A percentile compares a stretch with the other conserved stretches of the same genome.
These are phyloP conservation scores for Boletus speciosus DNA, from an alignment of 768 basidiomycete species.

Conservation along the genomic window DNA sequence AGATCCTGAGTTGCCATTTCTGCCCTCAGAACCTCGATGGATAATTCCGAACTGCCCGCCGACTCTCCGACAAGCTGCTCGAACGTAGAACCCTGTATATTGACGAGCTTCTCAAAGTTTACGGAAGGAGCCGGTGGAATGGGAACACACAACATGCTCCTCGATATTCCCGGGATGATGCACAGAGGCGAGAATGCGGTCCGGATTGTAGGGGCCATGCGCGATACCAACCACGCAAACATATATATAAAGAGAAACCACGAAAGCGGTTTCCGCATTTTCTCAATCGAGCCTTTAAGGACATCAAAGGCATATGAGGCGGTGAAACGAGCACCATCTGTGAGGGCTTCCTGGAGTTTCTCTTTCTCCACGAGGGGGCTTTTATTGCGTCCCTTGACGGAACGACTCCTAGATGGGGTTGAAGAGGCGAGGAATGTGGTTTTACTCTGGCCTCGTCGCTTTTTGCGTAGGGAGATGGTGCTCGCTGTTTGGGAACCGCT, in stretches of 20 bases:
- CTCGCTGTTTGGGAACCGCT: slow-evolving; percentile 7
- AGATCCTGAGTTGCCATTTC: slow-evolving; percentile 76
- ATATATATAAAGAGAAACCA: slow-evolving; percentile 51
- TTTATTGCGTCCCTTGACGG: slow-evolving; percentile 27
- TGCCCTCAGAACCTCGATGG: slow-evolving; percentile 68
- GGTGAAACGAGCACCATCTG: slow-evolving; percentile 26
- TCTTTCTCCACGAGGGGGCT: slow-evolving; percentile 27
- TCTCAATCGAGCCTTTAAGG: slow-evolving; percentile 41
- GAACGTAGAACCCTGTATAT: slow-evolving; percentile 59
- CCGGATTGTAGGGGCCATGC: slow-evolving; percentile 43
- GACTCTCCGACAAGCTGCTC: slow-evolving; percentile 61
- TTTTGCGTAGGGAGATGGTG: slow-evolving; percentile 26
- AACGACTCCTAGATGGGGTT: slow-evolving; percentile 16
- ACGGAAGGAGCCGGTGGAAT: slow-evolving; percentile 33
- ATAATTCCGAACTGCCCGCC: slow-evolving; percentile 54
- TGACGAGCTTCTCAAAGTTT: slow-evolving; percentile 59
- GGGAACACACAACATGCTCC: slow-evolving; percentile 40
- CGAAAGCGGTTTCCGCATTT: slow-evolving; percentile 55
- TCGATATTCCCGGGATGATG: slow-evolving; percentile 55
- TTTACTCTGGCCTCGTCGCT: slow-evolving; percentile 26
- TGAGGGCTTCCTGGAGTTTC: slow-evolving; percentile 20
- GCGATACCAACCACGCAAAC: slow-evolving; percentile 42
- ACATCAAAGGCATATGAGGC: slow-evolving; percentile 47
- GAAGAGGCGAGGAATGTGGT: slow-evolving; percentile 20
- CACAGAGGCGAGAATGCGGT: slow-evolving; percentile 56